A percentile compares a stretch with the other conserved stretches of the same genome.
Evolutionary conservation across 176 grass and related monocot species (phyloP).

Genomic region (Oryza glumipatula): DNA sequence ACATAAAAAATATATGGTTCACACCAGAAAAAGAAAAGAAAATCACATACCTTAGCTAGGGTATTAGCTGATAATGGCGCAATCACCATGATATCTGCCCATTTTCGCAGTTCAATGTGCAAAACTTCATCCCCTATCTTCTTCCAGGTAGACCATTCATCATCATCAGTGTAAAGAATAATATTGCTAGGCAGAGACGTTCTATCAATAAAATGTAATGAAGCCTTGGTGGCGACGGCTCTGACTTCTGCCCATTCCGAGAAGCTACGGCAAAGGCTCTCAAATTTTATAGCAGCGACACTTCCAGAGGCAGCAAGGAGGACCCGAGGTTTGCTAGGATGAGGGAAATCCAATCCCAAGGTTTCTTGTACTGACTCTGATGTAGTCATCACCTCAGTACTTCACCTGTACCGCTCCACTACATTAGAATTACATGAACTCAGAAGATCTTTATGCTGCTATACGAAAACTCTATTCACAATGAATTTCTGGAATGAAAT

Average conservation of each 20-base stretch:
- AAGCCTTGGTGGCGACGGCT: slow-evolving; percentile 67
- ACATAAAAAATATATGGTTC: not conserved
- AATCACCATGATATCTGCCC: slow-evolving; percentile 91
- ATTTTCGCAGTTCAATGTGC: slow-evolving; percentile 93
- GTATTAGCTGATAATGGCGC: slow-evolving; percentile 91
- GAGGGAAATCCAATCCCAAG: slow-evolving; percentile 35
- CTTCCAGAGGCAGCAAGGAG: slow-evolving; percentile 90
- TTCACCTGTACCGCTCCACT: not conserved
- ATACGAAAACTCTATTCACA: slow-evolving; percentile 14
- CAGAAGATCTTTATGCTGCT: not conserved
- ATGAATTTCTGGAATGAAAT: slow-evolving; percentile 13
- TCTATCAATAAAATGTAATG: slow-evolving; percentile 76
- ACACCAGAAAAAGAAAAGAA: not conserved
- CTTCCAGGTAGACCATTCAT: slow-evolving; percentile 96
- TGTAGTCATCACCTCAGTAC: slow-evolving; percentile 47
- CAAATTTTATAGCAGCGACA: slow-evolving; percentile 96
- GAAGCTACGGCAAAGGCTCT: slow-evolving; percentile 73
- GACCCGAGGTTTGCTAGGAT: slow-evolving; percentile 61
- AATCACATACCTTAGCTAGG: slow-evolving; percentile 67
- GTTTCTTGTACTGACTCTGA: slow-evolving; percentile 45
- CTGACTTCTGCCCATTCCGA: slow-evolving; percentile 86
- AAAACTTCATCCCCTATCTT: slow-evolving; percentile 92
- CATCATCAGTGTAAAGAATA: slow-evolving; percentile 73
- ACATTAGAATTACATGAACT: not conserved
- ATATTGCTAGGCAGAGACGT: slow-evolving; percentile 60